Evolutionary conservation across 352 stramenopile genomes (phyloP), one percentile per base, ranked within the genome.

Genomic region (Blastocystis sp.): DNA sequence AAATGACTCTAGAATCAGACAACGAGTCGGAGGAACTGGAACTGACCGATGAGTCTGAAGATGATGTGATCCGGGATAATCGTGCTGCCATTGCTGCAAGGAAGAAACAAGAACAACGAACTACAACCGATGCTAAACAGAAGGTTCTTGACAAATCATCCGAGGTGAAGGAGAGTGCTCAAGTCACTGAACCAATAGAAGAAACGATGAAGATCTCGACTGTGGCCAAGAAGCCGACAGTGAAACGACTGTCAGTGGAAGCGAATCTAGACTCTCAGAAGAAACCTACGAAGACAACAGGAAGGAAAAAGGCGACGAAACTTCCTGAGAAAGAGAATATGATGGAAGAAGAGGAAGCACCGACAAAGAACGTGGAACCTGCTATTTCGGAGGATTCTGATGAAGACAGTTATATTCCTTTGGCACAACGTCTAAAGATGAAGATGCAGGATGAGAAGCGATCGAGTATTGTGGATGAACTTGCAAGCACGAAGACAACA

Each of bases 141-240:
- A 58, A 89, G 67, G 51, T 29, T 51, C 24, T 71, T 37, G 56
- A 6, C 24, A n/a, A 54, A 6, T n/a, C 37, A n/a, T 39, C 61
- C 49, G 14, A 66, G 78, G 12, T 21, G 46, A 59, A 88, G 78
- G 51, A 78, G 80, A 12, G 19, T 16, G 11, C 24, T 29, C 14
- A 88, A 88, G 56, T n/a, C 27, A 2, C 89, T 88, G 56, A 89
- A 88, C 73, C n/a, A 89, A 32, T 24, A 46, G 39, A 46, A 46
- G 39, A 46, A 46, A 46, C 39, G 2, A 2, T 9, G 39, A 46
- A 2, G 9, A 46, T 9, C 39, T 46, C 39, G 39, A 27, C 65
- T 46, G 1, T 35, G 0, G 65, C 32, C 2, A 32, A 37, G 42
- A 77, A 77, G 42, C 19, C 49, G 65, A 57, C 24, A n/a, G 21